These are phyloP conservation scores for Wickerhamomyces canadensis DNA, from an alignment of 805 yeast species.

Conservation along the genomic window DNA sequence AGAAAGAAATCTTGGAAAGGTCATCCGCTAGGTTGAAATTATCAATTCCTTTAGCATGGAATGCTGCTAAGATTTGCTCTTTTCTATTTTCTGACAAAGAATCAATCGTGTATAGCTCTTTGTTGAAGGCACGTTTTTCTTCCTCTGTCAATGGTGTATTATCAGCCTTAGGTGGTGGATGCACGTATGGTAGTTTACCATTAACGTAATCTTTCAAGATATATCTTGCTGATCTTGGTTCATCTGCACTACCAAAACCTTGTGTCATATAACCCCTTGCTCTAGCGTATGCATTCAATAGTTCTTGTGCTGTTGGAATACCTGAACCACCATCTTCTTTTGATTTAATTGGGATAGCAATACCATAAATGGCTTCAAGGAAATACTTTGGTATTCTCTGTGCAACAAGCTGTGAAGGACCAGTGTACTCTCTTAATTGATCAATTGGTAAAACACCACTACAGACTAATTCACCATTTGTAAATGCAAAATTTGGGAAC, in stretches of 20 bases:
- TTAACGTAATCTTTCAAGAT: constrained; percentile 91
- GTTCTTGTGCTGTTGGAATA: constrained; percentile 81
- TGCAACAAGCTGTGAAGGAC: constrained; percentile 81
- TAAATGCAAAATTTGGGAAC: constrained; percentile 94
- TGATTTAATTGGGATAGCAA: constrained; percentile 71
- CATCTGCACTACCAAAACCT: constrained; percentile 96
- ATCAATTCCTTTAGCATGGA: constrained; percentile 49
- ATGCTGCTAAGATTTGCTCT: constrained; percentile 64
- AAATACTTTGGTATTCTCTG: constrained; percentile 84
- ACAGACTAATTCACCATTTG: constrained; percentile 94
- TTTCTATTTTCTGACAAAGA: constrained; percentile 68
- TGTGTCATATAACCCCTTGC: constrained; percentile 98
- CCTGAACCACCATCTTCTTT: constrained; percentile 87
- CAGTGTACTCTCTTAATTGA: constrained; percentile 87
- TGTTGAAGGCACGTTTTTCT: constrained; percentile 62
- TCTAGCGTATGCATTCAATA: constrained; percentile 87
- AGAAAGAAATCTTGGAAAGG: constrained; percentile 67
- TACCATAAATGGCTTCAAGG: constrained; percentile 91
- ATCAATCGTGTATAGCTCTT: constrained; percentile 61
- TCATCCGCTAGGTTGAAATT: constrained; percentile 64
- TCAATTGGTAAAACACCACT: constrained; percentile 99
- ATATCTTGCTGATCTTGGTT: constrained; percentile 88
- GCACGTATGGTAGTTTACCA: constrained; percentile 79
- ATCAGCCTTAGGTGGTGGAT: constrained; percentile 77
- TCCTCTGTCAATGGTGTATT: constrained; percentile 48